Conservation (phyloP, 2,329 filamentous ascomycete genomes). For the Chalaropsis thielavioides region DNA sequence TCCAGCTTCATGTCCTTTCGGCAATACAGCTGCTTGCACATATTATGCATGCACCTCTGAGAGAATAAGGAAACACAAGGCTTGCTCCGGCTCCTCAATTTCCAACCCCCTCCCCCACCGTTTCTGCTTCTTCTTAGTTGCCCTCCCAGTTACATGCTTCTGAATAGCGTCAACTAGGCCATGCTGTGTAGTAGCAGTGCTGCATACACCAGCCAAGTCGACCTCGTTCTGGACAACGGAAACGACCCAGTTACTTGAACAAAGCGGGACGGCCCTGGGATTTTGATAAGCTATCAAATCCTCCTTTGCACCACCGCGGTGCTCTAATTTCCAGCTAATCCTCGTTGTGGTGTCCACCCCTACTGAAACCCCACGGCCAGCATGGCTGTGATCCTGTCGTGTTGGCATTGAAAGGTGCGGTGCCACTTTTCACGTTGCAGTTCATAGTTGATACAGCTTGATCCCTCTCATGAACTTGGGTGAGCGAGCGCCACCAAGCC, state of each 20-base stretch:
- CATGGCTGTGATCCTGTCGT: not conserved
- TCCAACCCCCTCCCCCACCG: not conserved
- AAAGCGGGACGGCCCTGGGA: not conserved
- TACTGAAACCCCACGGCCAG: slow-evolving; percentile 6
- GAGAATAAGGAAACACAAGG: not conserved
- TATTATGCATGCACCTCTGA: not conserved
- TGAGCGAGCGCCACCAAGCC: not conserved
- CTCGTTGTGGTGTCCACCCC: slow-evolving; percentile 5
- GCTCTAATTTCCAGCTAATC: slow-evolving; percentile 9
- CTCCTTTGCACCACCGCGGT: not conserved
- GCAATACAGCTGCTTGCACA: not conserved
- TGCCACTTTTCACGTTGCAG: not conserved
- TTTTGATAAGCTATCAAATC: slow-evolving; percentile 6
- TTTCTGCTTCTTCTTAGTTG: not conserved
- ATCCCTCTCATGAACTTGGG: not conserved
- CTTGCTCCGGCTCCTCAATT: not conserved
- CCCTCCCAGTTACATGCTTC: not conserved
- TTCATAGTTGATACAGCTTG: not conserved
- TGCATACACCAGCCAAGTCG: not conserved
- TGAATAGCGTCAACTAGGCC: not conserved
- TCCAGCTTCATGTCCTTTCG: not conserved
- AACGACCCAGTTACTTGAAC: not conserved
- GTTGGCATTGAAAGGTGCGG: not conserved
- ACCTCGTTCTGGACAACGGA: not conserved
- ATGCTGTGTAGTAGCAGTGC: not conserved